Evolutionary conservation across 441 rosid species (phyloP).

Genomic region (Omphalea diandra): DNA sequence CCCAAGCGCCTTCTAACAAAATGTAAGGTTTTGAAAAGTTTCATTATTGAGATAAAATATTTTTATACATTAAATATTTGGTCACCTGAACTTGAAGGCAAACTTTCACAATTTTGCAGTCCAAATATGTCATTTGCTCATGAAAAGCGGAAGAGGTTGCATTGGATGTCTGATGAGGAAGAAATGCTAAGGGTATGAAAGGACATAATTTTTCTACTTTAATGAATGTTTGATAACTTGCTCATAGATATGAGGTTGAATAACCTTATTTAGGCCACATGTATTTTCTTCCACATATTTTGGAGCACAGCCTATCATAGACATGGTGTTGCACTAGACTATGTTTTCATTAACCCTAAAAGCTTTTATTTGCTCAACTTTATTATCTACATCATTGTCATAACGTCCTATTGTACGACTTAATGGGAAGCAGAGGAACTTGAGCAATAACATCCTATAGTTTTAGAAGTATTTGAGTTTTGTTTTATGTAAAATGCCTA

Average conservation of each 20-base stretch:
- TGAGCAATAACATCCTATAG: background rate
- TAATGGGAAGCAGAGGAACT: background rate
- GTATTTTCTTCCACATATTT: background rate
- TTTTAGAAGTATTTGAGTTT: background rate
- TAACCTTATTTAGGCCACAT: background rate
- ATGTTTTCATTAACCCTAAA: background rate
- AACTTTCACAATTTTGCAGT: slow-evolving; percentile 25
- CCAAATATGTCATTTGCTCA: slow-evolving; percentile 9
- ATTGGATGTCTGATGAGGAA: slow-evolving; percentile 58
- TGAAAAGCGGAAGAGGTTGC: slow-evolving; percentile 41
- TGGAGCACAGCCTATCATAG: background rate
- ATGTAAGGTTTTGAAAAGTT: slow-evolving; percentile 25
- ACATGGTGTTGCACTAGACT: background rate
- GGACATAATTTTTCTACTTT: background rate
- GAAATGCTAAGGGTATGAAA: slow-evolving; percentile 15
- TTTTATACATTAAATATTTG: background rate
- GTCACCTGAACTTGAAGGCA: background rate
- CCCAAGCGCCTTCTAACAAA: slow-evolving; percentile 10
- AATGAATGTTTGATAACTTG: background rate
- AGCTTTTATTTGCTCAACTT: background rate
- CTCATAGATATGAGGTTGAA: background rate
- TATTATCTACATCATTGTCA: background rate
- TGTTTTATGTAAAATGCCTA: background rate
- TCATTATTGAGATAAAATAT: background rate
- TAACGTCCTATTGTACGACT: background rate